phyloP scores from a whole-genome alignment of 2,329 filamentous ascomycete genomes.

The Phialophora expanda region DNA sequence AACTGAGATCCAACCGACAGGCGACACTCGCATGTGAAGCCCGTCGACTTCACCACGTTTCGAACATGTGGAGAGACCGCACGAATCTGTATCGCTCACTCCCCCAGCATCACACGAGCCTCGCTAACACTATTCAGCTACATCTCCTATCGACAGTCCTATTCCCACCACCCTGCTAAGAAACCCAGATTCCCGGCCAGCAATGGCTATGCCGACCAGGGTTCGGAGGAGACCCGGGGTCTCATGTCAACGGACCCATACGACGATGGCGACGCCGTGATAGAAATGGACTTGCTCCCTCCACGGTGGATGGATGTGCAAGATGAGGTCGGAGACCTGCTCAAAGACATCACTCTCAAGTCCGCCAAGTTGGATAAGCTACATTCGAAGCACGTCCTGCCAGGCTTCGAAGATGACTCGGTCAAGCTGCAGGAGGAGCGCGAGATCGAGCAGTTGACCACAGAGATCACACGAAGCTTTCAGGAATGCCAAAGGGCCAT shows the following conservation, averaged over 20 bases:
- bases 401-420: conserved; percentile 94
- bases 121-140: conserved; percentile 66
- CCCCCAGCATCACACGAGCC: conserved; percentile 21
- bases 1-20: conserved; percentile 4
- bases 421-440: conserved; percentile 83
- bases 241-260: conserved; percentile 81
- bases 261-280: conserved; percentile 87
- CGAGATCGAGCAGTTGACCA: conserved; percentile 88
- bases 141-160: conserved; percentile 98
- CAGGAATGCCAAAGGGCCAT: conserved; percentile 90
- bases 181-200: conserved; percentile 71
- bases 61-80: conserved; percentile 97
- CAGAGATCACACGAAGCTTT: conserved; percentile 86
- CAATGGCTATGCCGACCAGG: conserved; percentile 67
- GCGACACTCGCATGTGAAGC: conserved; percentile 25
- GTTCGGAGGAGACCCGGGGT: conserved; percentile 73
- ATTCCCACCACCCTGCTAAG: conserved; percentile 90
- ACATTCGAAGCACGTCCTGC: conserved; percentile 95
- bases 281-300: conserved; percentile 96
- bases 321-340: conserved; percentile 85
- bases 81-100: conserved; percentile 81
- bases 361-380: conserved; percentile 85
- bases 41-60: conserved; percentile 47
- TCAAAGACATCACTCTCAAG: conserved; percentile 80
- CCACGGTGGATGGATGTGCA: conserved; percentile 95